Conservation (phyloP, 2,329 filamentous ascomycete species). For the Monosporascus sp. region DNA sequence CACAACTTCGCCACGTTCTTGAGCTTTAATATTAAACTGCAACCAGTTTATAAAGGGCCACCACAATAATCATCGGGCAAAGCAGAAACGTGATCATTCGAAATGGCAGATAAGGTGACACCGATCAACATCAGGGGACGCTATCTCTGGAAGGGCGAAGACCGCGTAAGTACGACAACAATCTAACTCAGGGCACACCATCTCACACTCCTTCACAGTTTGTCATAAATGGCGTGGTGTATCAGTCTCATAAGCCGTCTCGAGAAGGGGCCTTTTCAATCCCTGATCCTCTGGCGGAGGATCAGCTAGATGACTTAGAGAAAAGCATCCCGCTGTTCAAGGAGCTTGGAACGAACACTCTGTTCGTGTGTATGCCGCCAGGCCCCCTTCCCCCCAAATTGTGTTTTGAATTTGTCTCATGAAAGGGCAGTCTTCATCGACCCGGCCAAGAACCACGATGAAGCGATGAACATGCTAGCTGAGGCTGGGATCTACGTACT, state of each 20-base stretch:
- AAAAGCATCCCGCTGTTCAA: slow-evolving; percentile 19
- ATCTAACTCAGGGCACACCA: background rate
- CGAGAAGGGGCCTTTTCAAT: background rate
- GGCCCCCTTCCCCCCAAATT: too few species aligned
- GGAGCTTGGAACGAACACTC: slow-evolving; percentile 20
- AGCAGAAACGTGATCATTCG: too few species aligned
- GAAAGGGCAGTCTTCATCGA: slow-evolving; percentile 10
- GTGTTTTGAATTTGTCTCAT: background rate
- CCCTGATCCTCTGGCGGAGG: slow-evolving; percentile 14
- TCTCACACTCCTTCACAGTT: slow-evolving; percentile 8
- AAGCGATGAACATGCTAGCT: slow-evolving; percentile 17
- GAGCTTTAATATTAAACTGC: too few species aligned
- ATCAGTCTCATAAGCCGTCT: slow-evolving; percentile 3
- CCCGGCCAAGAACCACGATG: slow-evolving; percentile 13
- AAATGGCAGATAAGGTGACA: slow-evolving; percentile 9
- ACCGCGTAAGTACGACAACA: slow-evolving; percentile 9
- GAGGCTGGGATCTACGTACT: slow-evolving; percentile 23
- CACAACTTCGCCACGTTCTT: too few species aligned
- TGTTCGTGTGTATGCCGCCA: slow-evolving; percentile 17
- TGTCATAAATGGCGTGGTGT: slow-evolving; percentile 19
- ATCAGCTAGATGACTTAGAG: slow-evolving; percentile 14
- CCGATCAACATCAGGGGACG: slow-evolving; percentile 15
- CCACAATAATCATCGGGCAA: too few species aligned
- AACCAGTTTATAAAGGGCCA: too few species aligned
- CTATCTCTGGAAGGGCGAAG: slow-evolving; percentile 15